Evolutionary conservation across 2,329 filamentous ascomycete species (phyloP).

Genomic region (Pyricularia grisea): DNA sequence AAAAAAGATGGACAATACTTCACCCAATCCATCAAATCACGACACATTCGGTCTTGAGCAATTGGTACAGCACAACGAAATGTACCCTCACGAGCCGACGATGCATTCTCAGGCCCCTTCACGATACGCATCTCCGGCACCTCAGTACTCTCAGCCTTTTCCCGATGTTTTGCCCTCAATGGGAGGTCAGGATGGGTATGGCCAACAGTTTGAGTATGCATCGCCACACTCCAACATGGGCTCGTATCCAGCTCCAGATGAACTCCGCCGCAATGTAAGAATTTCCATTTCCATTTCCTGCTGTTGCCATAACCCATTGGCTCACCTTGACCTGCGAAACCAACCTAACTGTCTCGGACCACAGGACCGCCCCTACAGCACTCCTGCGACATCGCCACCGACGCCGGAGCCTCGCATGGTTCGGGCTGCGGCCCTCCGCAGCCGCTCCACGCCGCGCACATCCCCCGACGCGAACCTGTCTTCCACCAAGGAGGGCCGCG

Average conservation of each 20-base stretch:
- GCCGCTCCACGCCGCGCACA: slow-evolving; percentile 14
- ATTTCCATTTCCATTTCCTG: neutral
- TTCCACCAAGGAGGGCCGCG: slow-evolving; percentile 18
- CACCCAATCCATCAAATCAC: slow-evolving; percentile 32
- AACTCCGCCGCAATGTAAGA: neutral
- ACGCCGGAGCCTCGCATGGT: slow-evolving; percentile 21
- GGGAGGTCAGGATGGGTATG: slow-evolving; percentile 17
- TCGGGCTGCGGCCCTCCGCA: neutral
- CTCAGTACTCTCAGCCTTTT: slow-evolving; percentile 12
- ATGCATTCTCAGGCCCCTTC: slow-evolving; percentile 25
- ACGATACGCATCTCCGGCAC: slow-evolving; percentile 27
- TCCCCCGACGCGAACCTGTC: slow-evolving; percentile 18
- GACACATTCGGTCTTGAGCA: slow-evolving; percentile 33
- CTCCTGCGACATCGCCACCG: slow-evolving; percentile 41
- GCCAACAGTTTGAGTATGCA: neutral
- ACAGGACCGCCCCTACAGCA: slow-evolving; percentile 30
- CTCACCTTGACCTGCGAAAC: neutral
- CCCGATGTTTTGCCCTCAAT: slow-evolving; percentile 13
- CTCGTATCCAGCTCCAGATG: neutral
- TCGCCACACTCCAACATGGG: neutral
- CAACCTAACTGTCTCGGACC: neutral
- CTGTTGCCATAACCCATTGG: neutral
- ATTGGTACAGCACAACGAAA: slow-evolving; percentile 32
- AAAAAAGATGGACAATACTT: slow-evolving; percentile 27
- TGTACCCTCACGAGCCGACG: slow-evolving; percentile 17